Conservation (phyloP, 257 asterid species). For the Solanum gandarillasii region DNA sequence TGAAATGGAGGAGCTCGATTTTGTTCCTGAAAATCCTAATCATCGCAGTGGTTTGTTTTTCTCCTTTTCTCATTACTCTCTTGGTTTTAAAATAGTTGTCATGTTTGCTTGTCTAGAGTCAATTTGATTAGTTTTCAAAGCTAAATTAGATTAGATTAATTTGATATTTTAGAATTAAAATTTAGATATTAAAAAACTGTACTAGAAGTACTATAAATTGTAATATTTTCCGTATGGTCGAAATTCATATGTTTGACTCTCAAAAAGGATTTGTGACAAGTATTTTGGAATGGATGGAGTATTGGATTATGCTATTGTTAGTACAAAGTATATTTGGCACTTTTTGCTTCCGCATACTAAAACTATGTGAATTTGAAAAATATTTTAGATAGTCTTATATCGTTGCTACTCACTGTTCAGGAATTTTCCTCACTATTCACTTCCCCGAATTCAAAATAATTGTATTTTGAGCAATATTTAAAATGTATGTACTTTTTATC, state of each 20-base stretch:
- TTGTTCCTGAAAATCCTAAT: slow-evolving; percentile 37
- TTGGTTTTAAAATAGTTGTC: no score
- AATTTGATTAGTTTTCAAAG: no score
- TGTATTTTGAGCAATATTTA: neutral
- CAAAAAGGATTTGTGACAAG: neutral
- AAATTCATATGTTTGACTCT: neutral
- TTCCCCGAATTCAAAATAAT: neutral
- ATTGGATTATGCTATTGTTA: neutral
- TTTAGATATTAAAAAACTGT: neutral
- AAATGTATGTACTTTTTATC: neutral
- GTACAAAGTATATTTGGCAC: neutral
- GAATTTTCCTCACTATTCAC: neutral
- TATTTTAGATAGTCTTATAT: neutral
- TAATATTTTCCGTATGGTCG: neutral
- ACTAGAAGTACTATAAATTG: neutral
- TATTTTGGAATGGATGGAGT: neutral
- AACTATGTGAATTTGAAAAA: neutral
- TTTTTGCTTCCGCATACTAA: neutral
- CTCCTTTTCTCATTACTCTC: neutral
- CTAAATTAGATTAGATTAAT: no score
- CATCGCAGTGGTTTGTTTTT: slow-evolving; percentile 59
- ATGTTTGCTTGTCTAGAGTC: no score
- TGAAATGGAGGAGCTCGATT: slow-evolving; percentile 85
- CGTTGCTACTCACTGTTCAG: neutral
- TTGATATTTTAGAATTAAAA: no score